These are phyloP conservation scores for Acer yangbiense DNA, from an alignment of 345 rosid genomes.

Conservation along the genomic window DNA sequence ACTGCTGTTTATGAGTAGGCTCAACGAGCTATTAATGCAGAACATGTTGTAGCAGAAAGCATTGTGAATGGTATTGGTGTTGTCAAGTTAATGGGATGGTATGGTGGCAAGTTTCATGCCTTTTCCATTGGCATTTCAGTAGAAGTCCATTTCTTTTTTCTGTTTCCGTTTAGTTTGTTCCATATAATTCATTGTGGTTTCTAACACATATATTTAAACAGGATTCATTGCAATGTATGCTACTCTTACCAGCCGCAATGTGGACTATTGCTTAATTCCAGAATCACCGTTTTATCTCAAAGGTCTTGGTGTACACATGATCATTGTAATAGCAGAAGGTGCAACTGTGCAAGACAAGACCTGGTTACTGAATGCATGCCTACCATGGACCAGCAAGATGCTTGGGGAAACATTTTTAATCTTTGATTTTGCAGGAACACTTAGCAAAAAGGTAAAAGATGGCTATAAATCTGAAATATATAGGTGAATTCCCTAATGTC, in stretches of 20 bases:
- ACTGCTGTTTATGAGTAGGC: conserved; percentile 73
- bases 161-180: not conserved
- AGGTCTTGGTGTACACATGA: conserved; percentile 68
- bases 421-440: conserved; percentile 44
- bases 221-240: conserved; percentile 74
- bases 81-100: conserved; percentile 67
- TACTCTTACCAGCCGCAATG: conserved; percentile 63
- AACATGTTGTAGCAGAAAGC: conserved; percentile 63
- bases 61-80: conserved; percentile 57
- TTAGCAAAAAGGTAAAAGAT: conserved; percentile 43
- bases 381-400: conserved; percentile 38
- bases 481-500: conserved; percentile 33
- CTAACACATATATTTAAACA: conserved; percentile 14
- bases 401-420: conserved; percentile 47
- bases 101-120: conserved; percentile 37
- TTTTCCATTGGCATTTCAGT: too few relatives aligned
- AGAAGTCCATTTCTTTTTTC: conserved; percentile 12
- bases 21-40: conserved; percentile 66
- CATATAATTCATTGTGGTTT: not conserved
- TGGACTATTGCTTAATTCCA: conserved; percentile 67
- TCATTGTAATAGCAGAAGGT: conserved; percentile 65
- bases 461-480: conserved; percentile 60
- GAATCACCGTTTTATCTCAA: conserved; percentile 69
- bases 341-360: conserved; percentile 76
- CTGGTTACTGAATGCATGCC: conserved; percentile 36